Evolutionary conservation across 176 grass and related monocot species (phyloP).

Genomic region (Avena insularis): DNA sequence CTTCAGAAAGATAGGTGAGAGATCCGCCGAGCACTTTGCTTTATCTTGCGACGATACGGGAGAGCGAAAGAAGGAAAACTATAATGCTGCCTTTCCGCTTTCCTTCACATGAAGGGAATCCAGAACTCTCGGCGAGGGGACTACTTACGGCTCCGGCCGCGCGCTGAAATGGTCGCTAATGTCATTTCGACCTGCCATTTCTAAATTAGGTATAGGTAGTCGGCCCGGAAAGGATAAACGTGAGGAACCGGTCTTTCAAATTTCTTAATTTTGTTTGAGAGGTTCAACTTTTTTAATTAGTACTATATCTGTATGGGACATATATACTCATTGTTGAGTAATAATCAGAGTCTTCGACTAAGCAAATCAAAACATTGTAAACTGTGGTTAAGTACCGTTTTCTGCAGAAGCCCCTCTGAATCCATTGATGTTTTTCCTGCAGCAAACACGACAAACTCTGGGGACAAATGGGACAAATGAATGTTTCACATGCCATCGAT

Average conservation of each 20-base stretch:
- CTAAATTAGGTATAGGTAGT: conserved; percentile 21
- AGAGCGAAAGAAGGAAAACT: background rate
- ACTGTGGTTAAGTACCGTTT: no score
- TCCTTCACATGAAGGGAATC: background rate
- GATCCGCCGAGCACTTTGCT: conserved; percentile 22
- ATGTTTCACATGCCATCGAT: background rate
- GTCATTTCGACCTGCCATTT: background rate
- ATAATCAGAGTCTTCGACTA: background rate
- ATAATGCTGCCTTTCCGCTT: background rate
- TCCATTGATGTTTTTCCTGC: background rate
- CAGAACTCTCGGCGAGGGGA: background rate
- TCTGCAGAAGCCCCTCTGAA: background rate
- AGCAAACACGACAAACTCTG: background rate
- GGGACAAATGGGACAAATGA: background rate
- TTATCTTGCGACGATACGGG: conserved; percentile 1
- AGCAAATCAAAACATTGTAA: background rate
- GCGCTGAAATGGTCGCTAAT: conserved; percentile 16
- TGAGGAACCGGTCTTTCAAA: conserved; percentile 38
- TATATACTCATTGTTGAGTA: background rate
- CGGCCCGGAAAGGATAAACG: background rate
- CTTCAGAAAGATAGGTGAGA: background rate
- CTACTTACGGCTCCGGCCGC: background rate
- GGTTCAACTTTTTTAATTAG: background rate
- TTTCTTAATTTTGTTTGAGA: background rate
- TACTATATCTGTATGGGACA: background rate